These are phyloP conservation scores for Leishmania guyanensis DNA, from an alignment of 208 protist species.

Conservation along the genomic window DNA sequence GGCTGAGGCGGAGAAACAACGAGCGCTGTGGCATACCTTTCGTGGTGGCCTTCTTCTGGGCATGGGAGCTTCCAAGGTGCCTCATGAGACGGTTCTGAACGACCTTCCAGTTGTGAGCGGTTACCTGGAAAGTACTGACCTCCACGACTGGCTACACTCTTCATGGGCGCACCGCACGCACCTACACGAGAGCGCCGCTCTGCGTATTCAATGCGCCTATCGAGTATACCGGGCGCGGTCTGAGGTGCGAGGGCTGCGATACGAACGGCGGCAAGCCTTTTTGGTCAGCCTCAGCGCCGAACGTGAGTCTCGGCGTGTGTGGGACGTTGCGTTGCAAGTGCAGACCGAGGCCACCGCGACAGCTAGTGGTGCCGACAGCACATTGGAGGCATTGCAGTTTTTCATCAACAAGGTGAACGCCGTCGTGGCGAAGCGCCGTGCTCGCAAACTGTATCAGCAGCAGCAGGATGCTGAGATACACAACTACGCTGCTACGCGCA, in stretches of 20 bases:
- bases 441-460: conserved; percentile 26
- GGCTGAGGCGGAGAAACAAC: conserved; percentile 29
- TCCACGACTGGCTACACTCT: conserved; percentile 71
- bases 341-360: conserved; percentile 21
- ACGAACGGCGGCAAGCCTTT: conserved; percentile 46
- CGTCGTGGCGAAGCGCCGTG: conserved; percentile 48
- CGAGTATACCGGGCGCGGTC: conserved; percentile 55
- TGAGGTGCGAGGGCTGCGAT: conserved; percentile 37
- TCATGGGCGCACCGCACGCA: conserved; percentile 75
- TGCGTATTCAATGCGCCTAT: conserved; percentile 80
- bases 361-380: conserved; percentile 13
- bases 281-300: conserved; percentile 47
- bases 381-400: conserved; percentile 48
- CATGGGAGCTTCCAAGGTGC: neutral
- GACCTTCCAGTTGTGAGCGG: conserved; percentile 41
- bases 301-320: conserved; percentile 36
- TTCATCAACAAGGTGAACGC: conserved; percentile 63
- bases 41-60: neutral
- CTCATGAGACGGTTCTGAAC: neutral
- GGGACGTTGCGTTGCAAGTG: conserved; percentile 56
- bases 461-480: conserved; percentile 33
- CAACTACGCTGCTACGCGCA: conserved; percentile 49
- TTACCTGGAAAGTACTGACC: conserved; percentile 36
- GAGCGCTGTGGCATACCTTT: conserved; percentile 42
- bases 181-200: conserved; percentile 81